Conservation (phyloP, 768 basidiomycete genomes). For the Dendrothele bispora region DNA sequence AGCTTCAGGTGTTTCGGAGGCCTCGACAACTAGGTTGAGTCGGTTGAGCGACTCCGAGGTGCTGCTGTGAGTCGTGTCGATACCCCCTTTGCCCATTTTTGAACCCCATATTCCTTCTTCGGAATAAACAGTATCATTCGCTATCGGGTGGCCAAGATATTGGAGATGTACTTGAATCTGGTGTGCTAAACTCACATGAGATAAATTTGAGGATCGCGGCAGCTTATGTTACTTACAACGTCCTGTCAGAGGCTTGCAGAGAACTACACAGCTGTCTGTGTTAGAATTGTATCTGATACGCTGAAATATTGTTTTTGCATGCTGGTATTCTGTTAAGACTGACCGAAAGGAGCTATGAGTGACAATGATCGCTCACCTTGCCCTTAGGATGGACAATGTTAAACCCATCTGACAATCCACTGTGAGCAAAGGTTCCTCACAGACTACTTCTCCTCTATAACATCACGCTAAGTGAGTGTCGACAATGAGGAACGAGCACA, state of each 20-base stretch:
- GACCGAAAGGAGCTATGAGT: neutral
- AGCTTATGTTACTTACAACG: conserved; percentile 64
- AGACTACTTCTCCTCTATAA: conserved; percentile 77
- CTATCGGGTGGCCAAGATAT: conserved; percentile 88
- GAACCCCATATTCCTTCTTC: neutral
- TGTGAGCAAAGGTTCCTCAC: conserved; percentile 84
- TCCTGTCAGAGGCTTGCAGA: conserved; percentile 87
- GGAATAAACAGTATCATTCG: conserved; percentile 93
- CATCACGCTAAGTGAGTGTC: too few species aligned
- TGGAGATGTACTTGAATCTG: conserved; percentile 97
- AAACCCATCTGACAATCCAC: conserved; percentile 96
- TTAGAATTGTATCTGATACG: conserved; percentile 75
- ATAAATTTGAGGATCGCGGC: conserved; percentile 1
- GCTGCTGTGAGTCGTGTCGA: neutral
- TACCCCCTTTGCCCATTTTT: neutral
- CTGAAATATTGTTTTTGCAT: conserved; percentile 85
- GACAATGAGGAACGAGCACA: neutral
- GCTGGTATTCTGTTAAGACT: conserved; percentile 49
- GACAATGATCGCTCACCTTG: conserved; percentile 53
- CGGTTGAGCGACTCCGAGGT: neutral
- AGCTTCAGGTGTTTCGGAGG: too few species aligned
- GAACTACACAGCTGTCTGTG: conserved; percentile 83
- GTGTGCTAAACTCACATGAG: conserved; percentile 61
- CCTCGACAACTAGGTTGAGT: neutral
- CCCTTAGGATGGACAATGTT: conserved; percentile 96